These are phyloP conservation scores for Nakazawaea populi DNA, from an alignment of 805 yeast genomes.

Conservation along the genomic window DNA sequence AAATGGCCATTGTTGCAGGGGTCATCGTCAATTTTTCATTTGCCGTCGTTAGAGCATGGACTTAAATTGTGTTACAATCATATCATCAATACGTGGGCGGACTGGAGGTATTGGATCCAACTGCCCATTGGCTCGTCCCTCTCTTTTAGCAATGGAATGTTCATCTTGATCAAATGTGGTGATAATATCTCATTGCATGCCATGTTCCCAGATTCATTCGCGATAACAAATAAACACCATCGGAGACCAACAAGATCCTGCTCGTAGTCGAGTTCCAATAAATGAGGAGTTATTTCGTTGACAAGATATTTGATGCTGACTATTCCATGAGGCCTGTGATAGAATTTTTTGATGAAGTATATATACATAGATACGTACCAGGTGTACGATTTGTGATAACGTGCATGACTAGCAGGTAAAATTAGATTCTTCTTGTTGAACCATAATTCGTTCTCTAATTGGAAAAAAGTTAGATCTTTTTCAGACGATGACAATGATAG, in stretches of 20 bases:
- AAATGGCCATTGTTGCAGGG: conserved; percentile 71
- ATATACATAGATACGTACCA: conserved; percentile 9
- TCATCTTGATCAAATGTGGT: background rate
- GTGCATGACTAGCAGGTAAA: background rate
- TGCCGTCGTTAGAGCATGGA: conserved; percentile 51
- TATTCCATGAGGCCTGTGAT: background rate
- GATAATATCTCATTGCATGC: background rate
- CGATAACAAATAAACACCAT: conserved; percentile 5
- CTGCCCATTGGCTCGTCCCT: background rate
- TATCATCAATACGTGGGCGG: background rate
- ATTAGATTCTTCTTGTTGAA: conserved; percentile 1
- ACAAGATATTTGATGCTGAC: conserved; percentile 6
- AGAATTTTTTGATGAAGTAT: conserved; percentile 7
- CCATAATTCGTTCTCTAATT: conserved; percentile 8
- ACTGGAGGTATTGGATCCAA: conserved; percentile 3
- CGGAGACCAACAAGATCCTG: conserved; percentile 1
- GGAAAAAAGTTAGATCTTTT: conserved; percentile 1
- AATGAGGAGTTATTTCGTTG: conserved; percentile 6
- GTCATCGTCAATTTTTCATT: conserved; percentile 61
- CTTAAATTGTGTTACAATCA: conserved; percentile 13
- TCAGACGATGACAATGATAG: background rate
- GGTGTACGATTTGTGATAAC: conserved; percentile 1
- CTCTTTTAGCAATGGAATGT: background rate
- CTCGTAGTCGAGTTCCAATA: background rate
- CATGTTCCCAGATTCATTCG: background rate